Base-by-base conservation (phyloP, 768 basidiomycete genomes). In the Russula olivacea region DNA sequence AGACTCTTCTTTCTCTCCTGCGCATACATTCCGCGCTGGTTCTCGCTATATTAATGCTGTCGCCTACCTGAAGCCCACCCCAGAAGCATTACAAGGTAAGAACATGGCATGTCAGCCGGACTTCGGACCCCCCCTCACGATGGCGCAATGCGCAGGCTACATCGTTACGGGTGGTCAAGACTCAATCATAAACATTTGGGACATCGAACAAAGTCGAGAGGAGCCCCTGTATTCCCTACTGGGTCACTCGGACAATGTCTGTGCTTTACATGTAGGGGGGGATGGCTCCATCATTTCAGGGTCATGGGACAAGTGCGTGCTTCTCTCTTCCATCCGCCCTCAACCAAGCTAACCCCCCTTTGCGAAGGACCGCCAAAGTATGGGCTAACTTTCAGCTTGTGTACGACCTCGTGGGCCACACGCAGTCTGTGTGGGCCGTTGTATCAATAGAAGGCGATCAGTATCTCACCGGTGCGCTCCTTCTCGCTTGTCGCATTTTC, bases 381-480 rank as follows among this genome's bases (percentile, higher is more conserved):
- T 98, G 94, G 93, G 86, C 85, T 73, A 79, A 89, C 69, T 93
- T 90, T 73, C 73, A 83, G 61, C 74, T 85, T 58, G 79, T 78
- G 9, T 83, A 89, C 68, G 88, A 89, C 64, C 81, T 99, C 58
- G 83, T 84, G 69, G 92, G 87, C 19, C 96, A 98, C 71, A 78
- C 88, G 59, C 91, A 94, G 73, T 88, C 96, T 9, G 95, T 98
- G 2, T 97, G 94, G 94, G 90, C 93, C 5, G 94, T 97, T 6
- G 75, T 91, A 51, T 87, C 86, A 23, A 76, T 98, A 32, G 86
- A 86, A 45, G 85, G 87, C 57, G 85, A 87, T 12, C 80, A 86
- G 65, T 87, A 84, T 67, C 74, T 98, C 68, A 97, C 95, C 47
- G 94, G 93, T 91, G 65, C 61, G 76, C 69, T 38, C 11, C 43